phyloP scores from a whole-genome alignment of 1,284 basidiomycete genomes.

The Rhodotorula sp. region DNA sequence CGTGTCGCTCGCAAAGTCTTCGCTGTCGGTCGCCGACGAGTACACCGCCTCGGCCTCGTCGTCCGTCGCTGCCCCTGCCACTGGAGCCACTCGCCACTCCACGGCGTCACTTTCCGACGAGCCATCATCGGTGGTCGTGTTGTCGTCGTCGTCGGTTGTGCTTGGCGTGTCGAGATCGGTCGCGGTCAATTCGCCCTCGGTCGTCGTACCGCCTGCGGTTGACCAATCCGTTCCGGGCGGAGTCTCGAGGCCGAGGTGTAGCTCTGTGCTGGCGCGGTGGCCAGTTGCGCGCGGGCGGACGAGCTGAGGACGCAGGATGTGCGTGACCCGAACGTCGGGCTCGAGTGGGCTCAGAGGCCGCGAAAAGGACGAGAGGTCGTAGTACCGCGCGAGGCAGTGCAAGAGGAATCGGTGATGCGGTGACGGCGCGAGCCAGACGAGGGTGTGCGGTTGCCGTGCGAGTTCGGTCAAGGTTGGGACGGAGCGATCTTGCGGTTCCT shows the following conservation, averaged over 20 bases:
- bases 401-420: conserved; percentile 35
- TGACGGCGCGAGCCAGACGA: conserved; percentile 33
- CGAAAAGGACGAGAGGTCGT: conserved; percentile 35
- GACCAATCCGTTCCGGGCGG: conserved; percentile 33
- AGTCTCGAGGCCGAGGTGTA: conserved; percentile 19
- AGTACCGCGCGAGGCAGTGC: conserved; percentile 35
- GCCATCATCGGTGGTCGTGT: not conserved
- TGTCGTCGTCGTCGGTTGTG: conserved; percentile 6
- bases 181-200: conserved; percentile 13
- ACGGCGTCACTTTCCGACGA: not conserved
- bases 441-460: conserved; percentile 28
- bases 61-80: not conserved
- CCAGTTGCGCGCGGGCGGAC: conserved; percentile 2
- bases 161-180: not conserved
- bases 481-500: not conserved
- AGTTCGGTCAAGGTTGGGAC: conserved; percentile 31
- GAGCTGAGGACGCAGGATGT: conserved; percentile 28
- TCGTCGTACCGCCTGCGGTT: conserved; percentile 12
- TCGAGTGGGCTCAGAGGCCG: conserved; percentile 32
- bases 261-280: too few species aligned
- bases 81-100: not conserved
- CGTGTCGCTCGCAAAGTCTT: not conserved
- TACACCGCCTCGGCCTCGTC: conserved; percentile 9
- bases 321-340: conserved; percentile 30
- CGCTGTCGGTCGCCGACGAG: not conserved